These are phyloP conservation scores for Alopecurus myosuroides DNA, from an alignment of 176 grass and related monocot species.

Conservation along the genomic window DNA sequence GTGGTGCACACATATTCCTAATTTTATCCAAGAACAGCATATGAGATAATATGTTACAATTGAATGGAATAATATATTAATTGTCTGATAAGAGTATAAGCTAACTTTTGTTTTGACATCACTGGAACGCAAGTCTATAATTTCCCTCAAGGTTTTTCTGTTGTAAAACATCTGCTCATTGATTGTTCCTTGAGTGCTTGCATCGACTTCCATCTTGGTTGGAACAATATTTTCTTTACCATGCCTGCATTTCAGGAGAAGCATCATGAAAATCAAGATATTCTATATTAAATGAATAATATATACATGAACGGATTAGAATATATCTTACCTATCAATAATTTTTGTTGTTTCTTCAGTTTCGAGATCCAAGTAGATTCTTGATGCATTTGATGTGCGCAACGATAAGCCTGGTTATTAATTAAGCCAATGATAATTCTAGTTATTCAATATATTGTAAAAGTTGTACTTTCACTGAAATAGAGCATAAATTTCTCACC, in stretches of 20 bases:
- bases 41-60: not conserved
- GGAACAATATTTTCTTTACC: not conserved
- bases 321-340: not conserved
- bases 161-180: not conserved
- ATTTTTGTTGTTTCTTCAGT: not conserved
- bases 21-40: not conserved
- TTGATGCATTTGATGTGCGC: not conserved
- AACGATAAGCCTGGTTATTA: not conserved
- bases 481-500: no score
- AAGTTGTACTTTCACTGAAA: no score
- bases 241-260: not conserved
- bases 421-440: no score
- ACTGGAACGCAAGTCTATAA: not conserved
- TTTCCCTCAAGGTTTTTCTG: not conserved
- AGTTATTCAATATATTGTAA: no score
- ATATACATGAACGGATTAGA: not conserved
- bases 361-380: not conserved
- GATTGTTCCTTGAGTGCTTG: not conserved
- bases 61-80: not conserved
- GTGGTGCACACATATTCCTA: not conserved
- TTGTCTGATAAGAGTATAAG: not conserved
- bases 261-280: not conserved
- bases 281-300: not conserved
- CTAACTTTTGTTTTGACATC: not conserved
- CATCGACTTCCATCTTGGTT: not conserved